phyloP scores from a whole-genome alignment of 495 filamentous ascomycete genomes.

The Oidiodendron maius region DNA sequence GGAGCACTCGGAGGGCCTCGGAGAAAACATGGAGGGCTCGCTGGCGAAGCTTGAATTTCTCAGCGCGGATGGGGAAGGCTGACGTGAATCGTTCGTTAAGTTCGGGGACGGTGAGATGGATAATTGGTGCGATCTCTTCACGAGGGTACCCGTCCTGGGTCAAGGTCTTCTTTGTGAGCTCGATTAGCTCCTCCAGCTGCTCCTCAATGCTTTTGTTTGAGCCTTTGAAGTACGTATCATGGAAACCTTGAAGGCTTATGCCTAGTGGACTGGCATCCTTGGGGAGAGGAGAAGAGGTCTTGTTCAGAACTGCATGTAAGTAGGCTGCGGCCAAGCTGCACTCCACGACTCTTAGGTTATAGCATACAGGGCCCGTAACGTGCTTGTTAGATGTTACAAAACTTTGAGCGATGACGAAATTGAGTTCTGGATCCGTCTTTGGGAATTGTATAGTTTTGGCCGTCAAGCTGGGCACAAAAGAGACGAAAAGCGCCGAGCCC shows the following conservation, averaged over 20 bases:
- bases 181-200: constrained; percentile 65
- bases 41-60: constrained; percentile 80
- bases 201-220: constrained; percentile 46
- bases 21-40: constrained; percentile 84
- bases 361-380: constrained; percentile 84
- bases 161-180: constrained; percentile 56
- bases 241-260: constrained; percentile 78
- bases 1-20: constrained; percentile 80
- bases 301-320: constrained; percentile 42
- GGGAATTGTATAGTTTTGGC: constrained; percentile 81
- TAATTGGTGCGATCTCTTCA: constrained; percentile 71
- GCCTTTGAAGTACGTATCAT: constrained; percentile 69
- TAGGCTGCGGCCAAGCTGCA: constrained; percentile 81
- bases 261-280: constrained; percentile 79
- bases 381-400: constrained; percentile 94
- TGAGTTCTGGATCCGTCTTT: constrained; percentile 70
- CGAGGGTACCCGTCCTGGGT: constrained; percentile 79
- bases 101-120: constrained; percentile 62
- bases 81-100: constrained; percentile 71
- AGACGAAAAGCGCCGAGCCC: constrained; percentile 83
- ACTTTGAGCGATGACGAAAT: constrained; percentile 89
- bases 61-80: constrained; percentile 80
- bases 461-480: constrained; percentile 74
- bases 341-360: constrained; percentile 95
- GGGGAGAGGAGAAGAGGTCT: constrained; percentile 59